Evolutionary conservation across 257 asterid species (phyloP).

Genomic region (Solanum sejunctum): DNA sequence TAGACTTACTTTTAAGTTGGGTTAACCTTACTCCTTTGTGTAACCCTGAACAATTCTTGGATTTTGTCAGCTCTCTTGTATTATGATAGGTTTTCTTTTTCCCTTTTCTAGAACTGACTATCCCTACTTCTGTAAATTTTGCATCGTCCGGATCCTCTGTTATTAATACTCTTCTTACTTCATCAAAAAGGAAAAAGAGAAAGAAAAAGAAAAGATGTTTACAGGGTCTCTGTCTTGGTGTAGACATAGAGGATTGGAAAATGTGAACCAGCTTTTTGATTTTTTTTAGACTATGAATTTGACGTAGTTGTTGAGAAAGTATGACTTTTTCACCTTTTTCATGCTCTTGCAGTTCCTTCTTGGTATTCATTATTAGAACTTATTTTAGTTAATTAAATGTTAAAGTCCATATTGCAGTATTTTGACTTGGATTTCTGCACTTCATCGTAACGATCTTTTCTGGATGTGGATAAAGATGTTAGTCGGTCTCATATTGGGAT

Average conservation of each 20-base stretch:
- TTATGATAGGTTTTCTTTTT: too few relatives aligned
- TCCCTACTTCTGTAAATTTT: too few relatives aligned
- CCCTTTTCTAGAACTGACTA: too few relatives aligned
- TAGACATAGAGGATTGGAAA: background rate
- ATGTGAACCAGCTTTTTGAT: background rate
- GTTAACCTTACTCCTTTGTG: too few relatives aligned
- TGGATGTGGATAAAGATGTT: background rate
- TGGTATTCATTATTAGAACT: background rate
- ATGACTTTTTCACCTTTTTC: background rate
- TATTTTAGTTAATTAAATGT: background rate
- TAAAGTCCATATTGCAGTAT: background rate
- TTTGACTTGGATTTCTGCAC: background rate
- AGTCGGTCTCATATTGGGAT: background rate
- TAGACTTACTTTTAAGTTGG: too few relatives aligned
- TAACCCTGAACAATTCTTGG: too few relatives aligned
- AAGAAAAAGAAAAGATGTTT: background rate
- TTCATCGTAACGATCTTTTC: background rate
- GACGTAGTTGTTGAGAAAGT: background rate
- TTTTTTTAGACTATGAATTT: background rate
- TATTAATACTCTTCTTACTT: too few relatives aligned
- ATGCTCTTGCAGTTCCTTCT: background rate
- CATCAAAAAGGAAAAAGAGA: too few relatives aligned
- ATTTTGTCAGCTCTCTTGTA: too few relatives aligned
- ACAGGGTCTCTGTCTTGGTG: background rate
- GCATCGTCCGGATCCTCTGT: too few relatives aligned